phyloP scores from a whole-genome alignment of 1,284 basidiomycete species.

The Paramarasmius palmivorus region DNA sequence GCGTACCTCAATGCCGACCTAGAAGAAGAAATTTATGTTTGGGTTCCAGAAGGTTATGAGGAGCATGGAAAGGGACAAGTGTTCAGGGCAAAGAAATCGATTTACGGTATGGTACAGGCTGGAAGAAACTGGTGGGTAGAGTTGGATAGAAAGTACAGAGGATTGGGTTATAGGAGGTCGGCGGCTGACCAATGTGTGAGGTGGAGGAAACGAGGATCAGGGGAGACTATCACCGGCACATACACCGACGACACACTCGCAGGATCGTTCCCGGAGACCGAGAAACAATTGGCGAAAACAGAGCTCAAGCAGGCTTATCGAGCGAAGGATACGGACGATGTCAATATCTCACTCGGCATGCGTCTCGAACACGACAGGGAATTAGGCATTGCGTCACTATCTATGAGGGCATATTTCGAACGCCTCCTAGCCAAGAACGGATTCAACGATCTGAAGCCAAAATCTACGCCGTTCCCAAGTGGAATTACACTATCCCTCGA shows the following conservation, averaged over 20 bases:
- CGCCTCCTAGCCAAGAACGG: slow-evolving; percentile 20
- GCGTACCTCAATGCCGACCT: slow-evolving; percentile 19
- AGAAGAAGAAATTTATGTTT: slow-evolving; percentile 25
- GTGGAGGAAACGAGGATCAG: slow-evolving; percentile 7
- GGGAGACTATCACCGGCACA: slow-evolving; percentile 19
- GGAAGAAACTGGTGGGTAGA: slow-evolving; percentile 23
- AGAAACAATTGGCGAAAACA: slow-evolving; percentile 1
- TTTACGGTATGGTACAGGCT: slow-evolving; percentile 29
- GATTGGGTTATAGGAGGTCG: slow-evolving; percentile 18
- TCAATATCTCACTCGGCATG: slow-evolving; percentile 19
- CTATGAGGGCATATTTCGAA: slow-evolving; percentile 24
- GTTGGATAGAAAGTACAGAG: slow-evolving; percentile 9
- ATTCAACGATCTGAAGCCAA: slow-evolving; percentile 20
- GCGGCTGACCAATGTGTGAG: slow-evolving; percentile 17
- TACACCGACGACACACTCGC: slow-evolving; percentile 20
- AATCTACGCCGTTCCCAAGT: slow-evolving; percentile 21
- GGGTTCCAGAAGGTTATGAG: slow-evolving; percentile 19
- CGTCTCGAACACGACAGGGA: slow-evolving; percentile 16
- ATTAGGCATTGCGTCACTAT: slow-evolving; percentile 16
- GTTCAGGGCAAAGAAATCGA: slow-evolving; percentile 16
- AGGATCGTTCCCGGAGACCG: slow-evolving; percentile 11
- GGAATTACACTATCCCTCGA: slow-evolving; percentile 18
- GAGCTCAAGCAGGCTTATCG: slow-evolving; percentile 10
- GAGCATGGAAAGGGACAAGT: slow-evolving; percentile 14
- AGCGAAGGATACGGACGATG: slow-evolving; percentile 15